Evolutionary conservation across 1,284 basidiomycete species (phyloP), one percentile per base, ranked within the genome.

Genomic region (Apiotrichum sp.): DNA sequence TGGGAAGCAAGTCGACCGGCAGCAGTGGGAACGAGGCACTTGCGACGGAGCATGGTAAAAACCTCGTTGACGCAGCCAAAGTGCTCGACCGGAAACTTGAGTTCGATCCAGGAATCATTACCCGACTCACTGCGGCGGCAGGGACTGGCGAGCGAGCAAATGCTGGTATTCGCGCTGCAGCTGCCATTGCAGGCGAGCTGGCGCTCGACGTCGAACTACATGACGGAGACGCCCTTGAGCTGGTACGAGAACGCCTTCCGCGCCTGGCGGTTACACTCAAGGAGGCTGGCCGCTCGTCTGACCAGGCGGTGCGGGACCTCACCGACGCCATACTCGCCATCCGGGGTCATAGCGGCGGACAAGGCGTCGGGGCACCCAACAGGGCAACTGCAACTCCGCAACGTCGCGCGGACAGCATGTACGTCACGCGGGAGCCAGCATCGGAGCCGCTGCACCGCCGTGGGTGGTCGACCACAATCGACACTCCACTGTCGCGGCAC

Each of bases 221-320:
- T 8, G 62, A 69, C 35, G 46, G 55, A 6, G 55, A 42, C 29
- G 44, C 52, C 5, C 34, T 52, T 6, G 42, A 32, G 14, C 61
- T 44, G 10, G 58, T 64, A 10, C 51, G 55, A 31, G 58, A 66
- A 13, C 63, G 65, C 14, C 52, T 70, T 7, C 60, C 52, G 1
- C 53, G 57, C 3, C 55, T 74, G 16, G 55, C 62, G 0, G 53
- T 61, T 1, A 46, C 65, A 6, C 53, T 73, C 9, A 58, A 66
- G 6, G 70, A 74, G n/a, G 67, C 71, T 0, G 62, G 57, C 3
- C 59, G 63, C 33, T 53, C 64, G 7, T 66, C 65, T 2, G 72
- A 74, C 53, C 67, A 70, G 45, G 67, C 63, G 3, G 65, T 73
- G 2, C 61, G 72, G 10, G 68, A 72, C 49, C 56, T 73, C 11